Conservation (phyloP, 345 rosid genomes). For the Aquilaria malaccensis region DNA sequence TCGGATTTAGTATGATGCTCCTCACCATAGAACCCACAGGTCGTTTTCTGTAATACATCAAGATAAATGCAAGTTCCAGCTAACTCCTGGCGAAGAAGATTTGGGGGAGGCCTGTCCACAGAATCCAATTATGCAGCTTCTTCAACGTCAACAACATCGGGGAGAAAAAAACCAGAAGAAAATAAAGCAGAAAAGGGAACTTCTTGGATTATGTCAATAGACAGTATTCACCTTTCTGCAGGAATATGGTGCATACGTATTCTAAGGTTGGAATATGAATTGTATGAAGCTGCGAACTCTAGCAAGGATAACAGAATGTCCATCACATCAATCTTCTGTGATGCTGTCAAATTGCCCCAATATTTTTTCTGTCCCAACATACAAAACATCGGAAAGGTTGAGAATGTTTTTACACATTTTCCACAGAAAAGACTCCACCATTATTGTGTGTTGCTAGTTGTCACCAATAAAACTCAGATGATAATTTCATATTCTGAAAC, state of each 20-base stretch:
- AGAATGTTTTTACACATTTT: no score
- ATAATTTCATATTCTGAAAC: no score
- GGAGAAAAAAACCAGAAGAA: not conserved
- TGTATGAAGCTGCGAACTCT: conserved; percentile 82
- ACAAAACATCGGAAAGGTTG: conserved; percentile 1
- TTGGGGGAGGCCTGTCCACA: conserved; percentile 68
- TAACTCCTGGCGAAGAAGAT: conserved; percentile 85
- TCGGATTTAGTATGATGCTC: conserved; percentile 24
- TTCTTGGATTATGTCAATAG: conserved; percentile 3
- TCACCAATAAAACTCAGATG: no score
- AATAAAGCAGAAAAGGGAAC: conserved; percentile 2
- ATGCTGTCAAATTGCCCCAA: conserved; percentile 65
- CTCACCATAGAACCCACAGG: conserved; percentile 25
- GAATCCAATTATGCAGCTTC: conserved; percentile 9
- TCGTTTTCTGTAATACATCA: conserved; percentile 76
- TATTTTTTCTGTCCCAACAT: conserved; percentile 57
- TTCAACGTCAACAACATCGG: conserved; percentile 1
- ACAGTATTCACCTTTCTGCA: conserved; percentile 51
- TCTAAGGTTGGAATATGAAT: conserved; percentile 75
- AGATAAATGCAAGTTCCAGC: conserved; percentile 70
- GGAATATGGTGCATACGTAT: conserved; percentile 66
- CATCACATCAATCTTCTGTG: conserved; percentile 72
- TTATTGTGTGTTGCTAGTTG: no score
- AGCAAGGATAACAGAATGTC: conserved; percentile 67
- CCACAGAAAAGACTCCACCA: no score